Base-by-base conservation (phyloP, 495 filamentous ascomycete species). In the Elasticomyces elasticus region DNA sequence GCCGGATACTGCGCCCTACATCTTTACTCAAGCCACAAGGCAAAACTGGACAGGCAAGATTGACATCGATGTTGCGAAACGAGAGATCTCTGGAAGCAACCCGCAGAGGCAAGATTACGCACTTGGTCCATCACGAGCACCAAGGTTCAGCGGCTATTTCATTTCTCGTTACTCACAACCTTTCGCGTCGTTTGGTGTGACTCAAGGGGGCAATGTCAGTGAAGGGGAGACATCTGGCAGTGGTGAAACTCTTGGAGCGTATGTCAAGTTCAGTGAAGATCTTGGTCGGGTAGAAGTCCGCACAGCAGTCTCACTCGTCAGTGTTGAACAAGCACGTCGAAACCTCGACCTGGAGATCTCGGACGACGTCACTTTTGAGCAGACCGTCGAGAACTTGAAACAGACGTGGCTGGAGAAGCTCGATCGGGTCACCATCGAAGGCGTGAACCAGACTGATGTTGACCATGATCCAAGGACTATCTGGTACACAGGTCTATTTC, bases 361-460 rank as follows among this genome's bases (percentile, higher is more conserved):
- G 12, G 41, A 54, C 26, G 42, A 27, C 28, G n/a, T 31, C 7
- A 54, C 49, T 7, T 58, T 62, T 43, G 50, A 51, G 13, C 20
- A 54, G 13, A 45, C 43, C 4, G 49, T 58, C 2, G 59, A 58
- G 41, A 44, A 43, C 12, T 44, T 62, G 23, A 62, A 62, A 27
- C 9, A 51, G 24, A 44, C 54, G 12, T 62, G 59, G 59, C 55
- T 62, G 11, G 59, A 62, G 25, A 62, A 62, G 47, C 13, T 62
- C 2, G 55, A 55, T 10, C 50, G 59, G 15, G 54, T 62, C 19
- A 58, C 17, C 11, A 50, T 62, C 28, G 54, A 57, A 40, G 59
- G 59, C 5, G 49, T 49, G 33, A 58, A 58, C 28, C 24, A 58
- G 25, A 62, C 54, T 24, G 35, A 49, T 9, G 13, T 33, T 3